Evolutionary conservation across 768 basidiomycete species (phyloP), one percentile per base, ranked within the genome.

Genomic region (Termitomyces sp.): DNA sequence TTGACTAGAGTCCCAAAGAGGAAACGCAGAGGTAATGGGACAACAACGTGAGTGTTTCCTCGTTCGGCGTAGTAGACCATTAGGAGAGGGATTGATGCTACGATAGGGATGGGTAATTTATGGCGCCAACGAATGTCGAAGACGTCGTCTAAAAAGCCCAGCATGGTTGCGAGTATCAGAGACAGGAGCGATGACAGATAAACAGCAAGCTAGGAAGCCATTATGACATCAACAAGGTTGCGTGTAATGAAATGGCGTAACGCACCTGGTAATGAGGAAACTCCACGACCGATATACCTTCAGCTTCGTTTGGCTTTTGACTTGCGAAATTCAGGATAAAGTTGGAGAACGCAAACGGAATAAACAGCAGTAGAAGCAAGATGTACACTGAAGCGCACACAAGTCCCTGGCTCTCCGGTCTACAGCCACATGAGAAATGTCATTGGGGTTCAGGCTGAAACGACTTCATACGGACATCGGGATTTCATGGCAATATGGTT

Each of bases 61-160:
- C 84, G 83, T 65, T 96, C 96, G 2, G 97, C 93, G 70, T 91
- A 96, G 72, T 98, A 99, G 9, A 98, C 96, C 76, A 98, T 88
- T 26, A 99, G 78, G 20, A 98, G 81, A 2, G 97, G 97, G 16
- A 99, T 90, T 22, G 92, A 91, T 0, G 94, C 96, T 60, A 99
- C 90, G 67, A 99, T 83, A 0, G 97, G 97, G 54, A 99, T 95
- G 0, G 97, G 97, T 13, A 99, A 74, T 70, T 99, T 99, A 73
- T 98, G 94, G 57, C 97, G 76, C 97, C 97, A 99, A 18, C 97
- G 86, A 63, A 99, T 98, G 69, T 99, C 97, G 64, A 98, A 99
- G 4, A 98, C 82, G 71, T 99, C 97, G 66, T 99, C 97, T 46
- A 98, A 77, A 68, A 99, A 96, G 33, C 97, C 97, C 8, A 99